A percentile compares a stretch with the other conserved stretches of the same genome.
Evolutionary conservation across 495 filamentous ascomycete genomes (phyloP).

Genomic region (Tirmania nivea): DNA sequence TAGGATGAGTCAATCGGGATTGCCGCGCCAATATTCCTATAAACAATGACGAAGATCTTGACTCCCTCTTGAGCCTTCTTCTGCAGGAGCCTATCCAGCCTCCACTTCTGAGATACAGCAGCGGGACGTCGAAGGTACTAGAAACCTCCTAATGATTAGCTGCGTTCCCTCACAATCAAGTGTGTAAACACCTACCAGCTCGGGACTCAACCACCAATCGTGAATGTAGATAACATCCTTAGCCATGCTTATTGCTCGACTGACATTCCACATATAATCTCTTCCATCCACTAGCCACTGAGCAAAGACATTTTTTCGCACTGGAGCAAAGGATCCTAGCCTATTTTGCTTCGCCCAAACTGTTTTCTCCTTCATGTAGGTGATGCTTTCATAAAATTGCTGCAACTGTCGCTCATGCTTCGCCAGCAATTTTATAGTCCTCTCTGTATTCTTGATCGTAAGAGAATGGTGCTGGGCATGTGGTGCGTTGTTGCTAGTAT

Average conservation of each 20-base stretch:
- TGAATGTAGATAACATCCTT: constrained; percentile 98
- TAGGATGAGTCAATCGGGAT: constrained; percentile 98
- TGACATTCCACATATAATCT: constrained; percentile 99
- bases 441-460: constrained; percentile 64
- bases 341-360: constrained; percentile 65
- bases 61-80: constrained; percentile 85
- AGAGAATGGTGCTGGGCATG: constrained; percentile 66
- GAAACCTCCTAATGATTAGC: constrained; percentile 2
- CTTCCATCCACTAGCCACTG: constrained; percentile 94
- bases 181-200: constrained; percentile 29
- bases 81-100: constrained; percentile 82
- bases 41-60: constrained; percentile 96
- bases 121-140: constrained; percentile 79
- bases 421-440: constrained; percentile 75
- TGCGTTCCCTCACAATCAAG: neutral
- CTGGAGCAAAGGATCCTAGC: constrained; percentile 84
- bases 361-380: constrained; percentile 58
- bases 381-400: constrained; percentile 85
- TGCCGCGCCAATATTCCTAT: constrained; percentile 92
- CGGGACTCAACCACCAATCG: constrained; percentile 96
- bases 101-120: constrained; percentile 97
- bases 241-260: constrained; percentile 88
- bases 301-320: constrained; percentile 66
- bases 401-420: constrained; percentile 71
- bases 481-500: constrained; percentile 23